Base-by-base conservation (phyloP, 345 rosid genomes). In the Moricandia arvensis region DNA sequence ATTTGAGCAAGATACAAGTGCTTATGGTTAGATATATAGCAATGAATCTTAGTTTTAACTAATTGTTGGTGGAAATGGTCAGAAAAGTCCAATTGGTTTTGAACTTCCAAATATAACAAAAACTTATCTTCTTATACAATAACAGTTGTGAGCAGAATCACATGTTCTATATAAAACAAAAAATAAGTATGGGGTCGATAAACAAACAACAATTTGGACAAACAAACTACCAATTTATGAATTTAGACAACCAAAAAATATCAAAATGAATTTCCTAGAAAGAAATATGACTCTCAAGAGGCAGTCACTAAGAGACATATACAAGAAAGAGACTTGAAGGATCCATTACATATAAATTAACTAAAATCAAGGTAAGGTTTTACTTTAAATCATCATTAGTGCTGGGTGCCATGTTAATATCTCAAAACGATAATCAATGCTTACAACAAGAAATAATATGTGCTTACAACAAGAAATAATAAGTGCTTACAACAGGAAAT, bases 1-100 rank as follows among this genome's bases (percentile, higher is more conserved):
- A 77, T 89, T 98, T 96, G 82, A 62, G 41, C 63, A 75, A 68
- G 59, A 77, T 35, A 68, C 43, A 73, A 73, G 53, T n/a, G n/a
- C 49, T 13, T 17, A 31, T 60, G 31, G 43, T 79, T 54, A 73
- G 66, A 68, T 54, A 54, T 41, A n/a, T n/a, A n/a, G n/a, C n/a
- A n/a, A n/a, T 38, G 17, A 62, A 54, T 51, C 47, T 37, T 35
- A 59, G 12, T n/a, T n/a, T 47, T 15, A 35, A 34, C n/a, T 47
- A 62, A 5, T 5, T 13, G 21, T 63, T 43, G 24, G 31, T 21
- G 66, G 54, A 69, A 62, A 55, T 21, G 65, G 31, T n/a, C n/a
- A n/a, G n/a, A n/a, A 10, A 70, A 31, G 18, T 60, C 55, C 2
- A 7, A 41, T 8, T 55, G 9, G 11, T 54, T 49, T 69, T 5